Evolutionary conservation across 805 yeast genomes (phyloP).

Genomic region (Grigorovia humatica): DNA sequence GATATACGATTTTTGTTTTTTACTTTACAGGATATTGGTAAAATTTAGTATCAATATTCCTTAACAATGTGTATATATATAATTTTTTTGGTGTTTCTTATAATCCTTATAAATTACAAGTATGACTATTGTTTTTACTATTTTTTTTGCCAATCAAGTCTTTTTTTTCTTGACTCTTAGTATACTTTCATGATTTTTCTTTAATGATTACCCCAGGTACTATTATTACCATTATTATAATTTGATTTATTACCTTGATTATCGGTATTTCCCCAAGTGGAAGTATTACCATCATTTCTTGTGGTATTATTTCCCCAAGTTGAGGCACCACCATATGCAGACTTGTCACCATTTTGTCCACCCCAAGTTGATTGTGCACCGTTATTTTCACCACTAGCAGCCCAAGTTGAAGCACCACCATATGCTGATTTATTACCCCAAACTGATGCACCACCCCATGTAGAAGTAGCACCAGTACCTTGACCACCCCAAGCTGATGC

Average conservation of each 20-base stretch:
- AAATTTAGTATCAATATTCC: background rate
- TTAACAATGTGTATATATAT: background rate
- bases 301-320: conserved; percentile 28
- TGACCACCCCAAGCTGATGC: conserved; percentile 36
- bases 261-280: conserved; percentile 31
- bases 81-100: too few relatives aligned
- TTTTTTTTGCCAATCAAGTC: background rate
- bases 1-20: background rate
- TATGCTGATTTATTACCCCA: conserved; percentile 31
- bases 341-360: conserved; percentile 31
- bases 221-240: conserved; percentile 17
- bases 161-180: background rate
- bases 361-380: conserved; percentile 39
- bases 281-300: conserved; percentile 29
- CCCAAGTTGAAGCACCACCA: conserved; percentile 43
- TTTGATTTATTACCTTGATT: conserved; percentile 19
- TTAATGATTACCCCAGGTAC: conserved; percentile 27
- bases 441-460: conserved; percentile 32
- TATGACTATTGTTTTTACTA: background rate
- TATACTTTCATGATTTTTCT: background rate
- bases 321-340: conserved; percentile 30
- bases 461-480: conserved; percentile 29
- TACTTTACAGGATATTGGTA: too few relatives aligned
- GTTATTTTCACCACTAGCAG: conserved; percentile 32
- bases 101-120: background rate